Percentiles rank a stretch among this genome's conserved stretches.
These are phyloP conservation scores for Taxawa tesnikishii DNA, from an alignment of 2,329 filamentous ascomycete genomes.

Conservation along the genomic window DNA sequence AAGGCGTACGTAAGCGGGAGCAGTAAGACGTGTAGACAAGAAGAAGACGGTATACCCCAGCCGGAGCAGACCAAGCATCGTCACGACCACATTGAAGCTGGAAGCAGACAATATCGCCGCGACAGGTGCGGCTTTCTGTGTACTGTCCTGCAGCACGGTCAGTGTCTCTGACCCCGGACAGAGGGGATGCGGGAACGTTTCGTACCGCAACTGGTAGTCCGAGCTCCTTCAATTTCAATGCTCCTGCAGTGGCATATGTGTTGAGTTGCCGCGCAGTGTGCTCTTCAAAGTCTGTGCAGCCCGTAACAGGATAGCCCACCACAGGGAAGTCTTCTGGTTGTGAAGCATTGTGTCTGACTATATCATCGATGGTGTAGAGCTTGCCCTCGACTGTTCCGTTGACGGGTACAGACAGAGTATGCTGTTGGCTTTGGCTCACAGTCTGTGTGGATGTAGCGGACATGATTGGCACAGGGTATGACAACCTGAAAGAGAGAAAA, in stretches of 20 bases:
- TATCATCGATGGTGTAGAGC: conserved; percentile 17
- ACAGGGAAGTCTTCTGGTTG: conserved; percentile 16
- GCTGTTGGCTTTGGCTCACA: not conserved
- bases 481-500: too few species aligned
- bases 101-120: conserved; percentile 41
- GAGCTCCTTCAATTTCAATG: conserved; percentile 12
- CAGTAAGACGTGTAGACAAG: conserved; percentile 41
- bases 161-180: not conserved
- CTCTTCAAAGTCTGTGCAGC: conserved; percentile 17
- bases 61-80: conserved; percentile 40
- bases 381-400: not conserved
- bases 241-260: conserved; percentile 15
- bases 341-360: conserved; percentile 18
- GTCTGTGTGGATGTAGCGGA: not conserved
- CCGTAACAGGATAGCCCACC: conserved; percentile 16
- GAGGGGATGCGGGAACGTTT: too few species aligned
- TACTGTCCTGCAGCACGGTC: not conserved
- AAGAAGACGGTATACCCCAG: conserved; percentile 44
- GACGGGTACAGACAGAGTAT: not conserved
- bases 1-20: conserved; percentile 37
- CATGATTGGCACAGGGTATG: not conserved
- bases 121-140: conserved; percentile 18
- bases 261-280: conserved; percentile 16
- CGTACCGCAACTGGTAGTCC: conserved; percentile 16
- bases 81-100: conserved; percentile 42